Evolutionary conservation across 106 monocot genomes (phyloP), one percentile per base, ranked within the genome.

Genomic region (Apostasia ramifera): DNA sequence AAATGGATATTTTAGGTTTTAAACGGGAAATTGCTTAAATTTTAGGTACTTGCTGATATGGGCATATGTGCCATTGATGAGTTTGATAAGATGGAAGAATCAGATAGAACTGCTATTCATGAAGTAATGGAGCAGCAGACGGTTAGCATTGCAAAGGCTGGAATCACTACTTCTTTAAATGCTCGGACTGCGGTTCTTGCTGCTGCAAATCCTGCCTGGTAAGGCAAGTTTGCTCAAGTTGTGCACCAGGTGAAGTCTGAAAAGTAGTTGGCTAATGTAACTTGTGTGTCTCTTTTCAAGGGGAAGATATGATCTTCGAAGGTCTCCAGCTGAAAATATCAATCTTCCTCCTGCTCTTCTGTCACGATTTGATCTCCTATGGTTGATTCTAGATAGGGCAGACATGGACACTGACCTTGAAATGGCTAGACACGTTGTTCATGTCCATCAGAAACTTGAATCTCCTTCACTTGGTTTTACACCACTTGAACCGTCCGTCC

Each of bases 41-140:
- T 51, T 13, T 72, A 97, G 95, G 95, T 97, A 39, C 76, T 98
- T 47, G 85, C 93, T 44, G 98, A 98, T 66, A 92, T 90, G 93
- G 98, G 98, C 51, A 98, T 98, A 72, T 98, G 98, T 77, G 92
- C 93, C 63, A 98, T 98, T 65, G 98, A 98, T 77, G 98, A 98
- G 75, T 98, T 98, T 80, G 98, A 98, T 69, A 98, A 98, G 71
- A 98, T 98, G 98, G 98, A 98, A 68, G 89, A 98, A 72, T 90
- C 92, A 53, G 92, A 92, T 70, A 76, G 93, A 76, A 98, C 98
- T 10, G 85, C 93, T 71, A 92, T 98, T 44, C 98, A 93, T 76
- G 92, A 98, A 85, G 98, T 93, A 55, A 98, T 98, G 98, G 98
- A 98, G 79, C 98, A 98, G 74, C 98, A 98, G 60, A 98, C 98